These are phyloP conservation scores for Capsella rubella DNA, from an alignment of 441 rosid genomes.

Conservation along the genomic window DNA sequence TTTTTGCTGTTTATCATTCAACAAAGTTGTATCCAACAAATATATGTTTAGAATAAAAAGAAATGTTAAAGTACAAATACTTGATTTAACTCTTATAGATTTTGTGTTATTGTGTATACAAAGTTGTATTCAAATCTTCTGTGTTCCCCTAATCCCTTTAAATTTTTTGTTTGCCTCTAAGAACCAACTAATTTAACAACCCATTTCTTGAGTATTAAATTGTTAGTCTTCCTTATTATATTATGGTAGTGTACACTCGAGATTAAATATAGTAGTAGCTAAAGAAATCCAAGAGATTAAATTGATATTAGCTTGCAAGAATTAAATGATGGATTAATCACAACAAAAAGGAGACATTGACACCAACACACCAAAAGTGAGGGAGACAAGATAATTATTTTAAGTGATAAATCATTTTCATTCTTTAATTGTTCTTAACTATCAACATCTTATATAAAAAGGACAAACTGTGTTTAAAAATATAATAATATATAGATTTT, in stretches of 20 bases:
- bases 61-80: neutral
- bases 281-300: neutral
- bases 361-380: slow-evolving; percentile 15
- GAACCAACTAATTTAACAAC: slow-evolving; percentile 5
- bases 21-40: neutral
- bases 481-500: neutral
- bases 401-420: slow-evolving; percentile 31
- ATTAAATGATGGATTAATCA: slow-evolving; percentile 15
- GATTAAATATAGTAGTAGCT: neutral
- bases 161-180: neutral
- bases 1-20: neutral
- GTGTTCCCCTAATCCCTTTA: neutral
- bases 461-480: neutral
- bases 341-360: slow-evolving; percentile 17
- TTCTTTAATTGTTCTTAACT: slow-evolving; percentile 11
- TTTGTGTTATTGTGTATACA: slow-evolving; percentile 10
- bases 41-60: neutral
- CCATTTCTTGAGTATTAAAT: neutral
- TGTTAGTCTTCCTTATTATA: neutral
- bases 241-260: neutral
- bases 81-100: neutral
- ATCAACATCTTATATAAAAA: slow-evolving; percentile 1
- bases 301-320: neutral
- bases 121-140: slow-evolving; percentile 5
- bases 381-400: slow-evolving; percentile 27